A percentile compares a stretch with the other conserved stretches of the same genome.
Evolutionary conservation across 2,329 filamentous ascomycete species (phyloP).

Genomic region (Chaetomiaceae sp.): DNA sequence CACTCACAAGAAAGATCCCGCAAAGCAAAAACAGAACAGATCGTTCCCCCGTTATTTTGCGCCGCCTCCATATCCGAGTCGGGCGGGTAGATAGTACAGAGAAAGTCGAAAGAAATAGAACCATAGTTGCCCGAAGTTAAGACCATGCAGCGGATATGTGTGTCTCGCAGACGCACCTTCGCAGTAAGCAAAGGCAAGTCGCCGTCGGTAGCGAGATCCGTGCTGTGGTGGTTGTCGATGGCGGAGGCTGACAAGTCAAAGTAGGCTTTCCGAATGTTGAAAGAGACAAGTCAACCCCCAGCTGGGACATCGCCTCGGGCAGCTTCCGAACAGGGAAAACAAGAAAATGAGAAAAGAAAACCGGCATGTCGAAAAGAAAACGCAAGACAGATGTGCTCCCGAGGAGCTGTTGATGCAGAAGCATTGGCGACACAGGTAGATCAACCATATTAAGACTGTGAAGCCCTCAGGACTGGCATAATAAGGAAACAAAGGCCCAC

Average conservation of each 20-base stretch:
- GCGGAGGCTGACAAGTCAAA: not conserved
- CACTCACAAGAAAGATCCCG: conserved; percentile 1
- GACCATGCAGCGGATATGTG: not conserved
- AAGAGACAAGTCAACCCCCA: conserved; percentile 5
- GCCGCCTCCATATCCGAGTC: not conserved
- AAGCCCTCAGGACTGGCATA: too few relatives aligned
- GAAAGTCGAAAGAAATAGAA: not conserved
- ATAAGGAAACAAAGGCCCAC: too few relatives aligned
- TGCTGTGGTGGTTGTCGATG: not conserved
- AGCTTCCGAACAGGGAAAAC: not conserved
- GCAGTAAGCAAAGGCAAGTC: not conserved
- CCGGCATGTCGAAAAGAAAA: conserved; percentile 1
- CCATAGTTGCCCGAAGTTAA: not conserved
- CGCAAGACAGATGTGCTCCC: not conserved
- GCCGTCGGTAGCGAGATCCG: not conserved
- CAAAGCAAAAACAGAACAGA: conserved; percentile 3
- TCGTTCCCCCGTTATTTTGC: not conserved
- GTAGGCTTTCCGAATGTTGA: conserved; percentile 1
- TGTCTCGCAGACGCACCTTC: not conserved
- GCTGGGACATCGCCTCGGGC: not conserved
- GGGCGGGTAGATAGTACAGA: not conserved
- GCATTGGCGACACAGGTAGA: not conserved
- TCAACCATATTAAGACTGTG: not conserved
- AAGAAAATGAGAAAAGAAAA: not conserved
- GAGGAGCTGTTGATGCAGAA: not conserved